These are phyloP conservation scores for Allium fistulosum DNA, from an alignment of 106 monocot species.

Conservation along the genomic window DNA sequence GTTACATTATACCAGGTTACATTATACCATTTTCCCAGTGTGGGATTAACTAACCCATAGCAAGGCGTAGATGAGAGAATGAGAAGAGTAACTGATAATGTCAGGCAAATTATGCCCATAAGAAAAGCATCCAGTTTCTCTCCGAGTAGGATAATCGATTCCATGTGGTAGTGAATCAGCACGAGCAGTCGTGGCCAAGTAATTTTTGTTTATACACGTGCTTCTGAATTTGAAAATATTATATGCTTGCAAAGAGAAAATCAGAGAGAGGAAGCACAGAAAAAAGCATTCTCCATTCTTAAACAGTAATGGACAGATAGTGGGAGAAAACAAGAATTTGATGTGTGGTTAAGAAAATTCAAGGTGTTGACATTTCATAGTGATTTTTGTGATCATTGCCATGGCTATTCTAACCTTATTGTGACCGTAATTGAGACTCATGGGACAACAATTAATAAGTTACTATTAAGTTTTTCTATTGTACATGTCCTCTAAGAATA, in stretches of 20 bases:
- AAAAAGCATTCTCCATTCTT: slow-evolving; percentile 3
- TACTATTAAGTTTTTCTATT: too few relatives aligned
- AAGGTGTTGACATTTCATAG: slow-evolving; percentile 7
- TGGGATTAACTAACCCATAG: too few relatives aligned
- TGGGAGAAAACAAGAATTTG: not conserved
- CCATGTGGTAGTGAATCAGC: slow-evolving; percentile 73
- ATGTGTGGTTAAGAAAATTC: not conserved
- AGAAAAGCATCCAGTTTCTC: not conserved
- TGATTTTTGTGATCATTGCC: not conserved
- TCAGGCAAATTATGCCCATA: too few relatives aligned
- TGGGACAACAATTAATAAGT: too few relatives aligned
- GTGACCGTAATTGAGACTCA: not conserved
- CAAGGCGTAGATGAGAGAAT: too few relatives aligned
- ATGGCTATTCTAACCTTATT: not conserved
- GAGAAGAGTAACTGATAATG: too few relatives aligned
- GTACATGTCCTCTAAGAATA: too few relatives aligned
- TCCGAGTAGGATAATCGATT: slow-evolving; percentile 53
- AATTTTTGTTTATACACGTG: too few relatives aligned
- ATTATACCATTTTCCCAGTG: too few relatives aligned
- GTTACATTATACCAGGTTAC: too few relatives aligned
- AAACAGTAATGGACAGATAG: not conserved
- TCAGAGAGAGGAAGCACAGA: slow-evolving; percentile 5
- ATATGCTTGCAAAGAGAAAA: slow-evolving; percentile 1
- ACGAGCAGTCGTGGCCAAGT: slow-evolving; percentile 15
- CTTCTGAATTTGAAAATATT: slow-evolving; percentile 6